phyloP scores from a whole-genome alignment of 495 filamentous ascomycete genomes.

The Tuber magnatum region DNA sequence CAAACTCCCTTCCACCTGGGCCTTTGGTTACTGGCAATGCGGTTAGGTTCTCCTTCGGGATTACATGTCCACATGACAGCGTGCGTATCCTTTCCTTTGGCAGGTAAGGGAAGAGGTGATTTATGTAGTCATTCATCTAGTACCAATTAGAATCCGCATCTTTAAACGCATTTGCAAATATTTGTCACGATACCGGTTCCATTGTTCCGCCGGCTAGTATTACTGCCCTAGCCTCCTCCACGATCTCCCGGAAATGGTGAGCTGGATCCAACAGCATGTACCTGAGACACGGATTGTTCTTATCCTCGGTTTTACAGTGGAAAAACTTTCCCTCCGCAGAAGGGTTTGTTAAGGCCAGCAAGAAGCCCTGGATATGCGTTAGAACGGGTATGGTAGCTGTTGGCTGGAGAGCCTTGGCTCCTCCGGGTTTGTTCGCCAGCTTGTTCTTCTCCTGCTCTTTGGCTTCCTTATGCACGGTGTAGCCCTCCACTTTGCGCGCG shows the following conservation, averaged over 20 bases:
- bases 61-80: constrained; percentile 90
- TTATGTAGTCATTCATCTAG: constrained; percentile 75
- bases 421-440: constrained; percentile 13
- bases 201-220: constrained; percentile 94
- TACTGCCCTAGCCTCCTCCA: constrained; percentile 76
- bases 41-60: constrained; percentile 70
- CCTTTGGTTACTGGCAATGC: constrained; percentile 58
- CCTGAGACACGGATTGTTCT: constrained; percentile 56
- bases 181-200: constrained; percentile 58
- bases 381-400: constrained; percentile 60
- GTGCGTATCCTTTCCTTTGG: constrained; percentile 59
- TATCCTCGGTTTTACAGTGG: constrained; percentile 52
- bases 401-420: constrained; percentile 25
- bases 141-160: constrained; percentile 5
- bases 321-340: constrained; percentile 84
- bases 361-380: constrained; percentile 74
- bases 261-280: constrained; percentile 94
- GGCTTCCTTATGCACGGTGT: constrained; percentile 57
- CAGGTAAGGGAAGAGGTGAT: constrained; percentile 76
- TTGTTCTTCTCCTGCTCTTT: constrained; percentile 38
- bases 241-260: constrained; percentile 81
- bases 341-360: constrained; percentile 77
- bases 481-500: constrained; percentile 89
- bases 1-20: constrained; percentile 56
- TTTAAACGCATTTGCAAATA: not conserved